These are phyloP conservation scores for Gamarada debralockiae DNA, from an alignment of 495 filamentous ascomycete species.

Conservation along the genomic window DNA sequence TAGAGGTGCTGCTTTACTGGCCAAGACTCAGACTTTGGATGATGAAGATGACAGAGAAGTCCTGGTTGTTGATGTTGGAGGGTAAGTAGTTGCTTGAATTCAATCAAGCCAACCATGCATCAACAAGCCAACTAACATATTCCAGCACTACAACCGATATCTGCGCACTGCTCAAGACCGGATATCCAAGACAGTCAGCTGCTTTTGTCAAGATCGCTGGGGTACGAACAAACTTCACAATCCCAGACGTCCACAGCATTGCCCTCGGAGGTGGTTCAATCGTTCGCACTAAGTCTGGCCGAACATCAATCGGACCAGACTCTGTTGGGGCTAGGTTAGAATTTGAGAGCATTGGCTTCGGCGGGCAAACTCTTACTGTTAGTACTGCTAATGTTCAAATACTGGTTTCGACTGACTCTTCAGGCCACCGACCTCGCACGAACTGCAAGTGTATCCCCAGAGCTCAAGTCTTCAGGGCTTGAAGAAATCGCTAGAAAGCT, in stretches of 20 bases:
- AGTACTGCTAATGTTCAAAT: too few relatives aligned
- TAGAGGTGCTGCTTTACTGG: constrained; percentile 44
- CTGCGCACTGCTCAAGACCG: constrained; percentile 45
- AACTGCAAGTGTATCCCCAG: not conserved
- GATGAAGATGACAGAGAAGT: constrained; percentile 29
- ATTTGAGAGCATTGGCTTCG: constrained; percentile 41
- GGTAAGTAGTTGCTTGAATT: constrained; percentile 10
- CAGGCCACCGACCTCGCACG: constrained; percentile 21
- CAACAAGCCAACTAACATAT: constrained; percentile 6
- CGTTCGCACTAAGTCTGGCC: constrained; percentile 29
- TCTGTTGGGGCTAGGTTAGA: constrained; percentile 39
- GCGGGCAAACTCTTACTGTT: constrained; percentile 45
- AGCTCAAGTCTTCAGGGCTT: constrained; percentile 18
- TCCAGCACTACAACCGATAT: constrained; percentile 52
- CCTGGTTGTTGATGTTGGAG: constrained; percentile 48
- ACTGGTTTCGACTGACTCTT: not conserved
- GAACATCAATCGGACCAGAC: constrained; percentile 38
- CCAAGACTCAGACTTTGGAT: constrained; percentile 21
- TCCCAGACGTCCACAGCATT: constrained; percentile 49
- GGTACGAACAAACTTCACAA: constrained; percentile 48
- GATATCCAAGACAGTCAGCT: constrained; percentile 52
- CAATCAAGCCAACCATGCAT: not conserved
- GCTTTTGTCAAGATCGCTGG: constrained; percentile 47
- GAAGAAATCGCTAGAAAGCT: constrained; percentile 31
- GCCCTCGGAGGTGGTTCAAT: constrained; percentile 52